These are phyloP conservation scores for Lodderomyces pseudojiufengensis DNA, from an alignment of 1,139 yeast species.

Conservation along the genomic window DNA sequence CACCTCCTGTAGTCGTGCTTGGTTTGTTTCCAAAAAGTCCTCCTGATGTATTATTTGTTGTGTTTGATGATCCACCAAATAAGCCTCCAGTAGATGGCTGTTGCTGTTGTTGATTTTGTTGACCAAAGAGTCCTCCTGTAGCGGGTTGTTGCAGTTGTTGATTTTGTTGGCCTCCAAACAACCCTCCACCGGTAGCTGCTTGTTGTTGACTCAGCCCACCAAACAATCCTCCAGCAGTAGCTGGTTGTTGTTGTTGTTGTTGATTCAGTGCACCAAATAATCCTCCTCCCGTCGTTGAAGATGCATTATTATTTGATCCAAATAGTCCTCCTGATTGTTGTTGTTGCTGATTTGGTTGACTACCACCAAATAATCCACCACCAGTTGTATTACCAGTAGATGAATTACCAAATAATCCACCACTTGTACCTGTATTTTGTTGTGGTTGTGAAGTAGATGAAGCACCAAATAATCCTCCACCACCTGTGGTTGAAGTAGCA, in stretches of 20 bases:
- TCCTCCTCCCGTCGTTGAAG: constrained; percentile 13
- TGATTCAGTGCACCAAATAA: constrained; percentile 13
- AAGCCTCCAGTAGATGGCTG: neutral
- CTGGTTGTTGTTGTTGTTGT: constrained; percentile 4
- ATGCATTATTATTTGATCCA: neutral
- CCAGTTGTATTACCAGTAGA: constrained; percentile 4
- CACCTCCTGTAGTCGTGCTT: constrained; percentile 7
- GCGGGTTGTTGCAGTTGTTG: constrained; percentile 14
- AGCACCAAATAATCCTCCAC: constrained; percentile 14
- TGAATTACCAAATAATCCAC: constrained; percentile 4
- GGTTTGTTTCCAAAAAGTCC: constrained; percentile 18
- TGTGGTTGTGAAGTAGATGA: too few species aligned
- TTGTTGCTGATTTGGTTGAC: constrained; percentile 2
- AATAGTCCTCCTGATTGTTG: constrained; percentile 4
- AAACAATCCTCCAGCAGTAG: constrained; percentile 11
- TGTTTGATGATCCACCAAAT: too few species aligned
- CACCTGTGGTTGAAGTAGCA: constrained; percentile 6
- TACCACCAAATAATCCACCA: constrained; percentile 7
- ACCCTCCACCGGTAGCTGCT: constrained; percentile 10
- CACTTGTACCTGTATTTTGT: constrained; percentile 2
- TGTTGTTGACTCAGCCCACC: constrained; percentile 10
- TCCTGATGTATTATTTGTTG: constrained; percentile 5
- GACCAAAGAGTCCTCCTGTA: constrained; percentile 23
- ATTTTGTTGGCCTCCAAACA: constrained; percentile 14
- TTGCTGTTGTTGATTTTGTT: constrained; percentile 4